These are phyloP conservation scores for Solanum piurae DNA, from an alignment of 257 asterid species.

Conservation along the genomic window DNA sequence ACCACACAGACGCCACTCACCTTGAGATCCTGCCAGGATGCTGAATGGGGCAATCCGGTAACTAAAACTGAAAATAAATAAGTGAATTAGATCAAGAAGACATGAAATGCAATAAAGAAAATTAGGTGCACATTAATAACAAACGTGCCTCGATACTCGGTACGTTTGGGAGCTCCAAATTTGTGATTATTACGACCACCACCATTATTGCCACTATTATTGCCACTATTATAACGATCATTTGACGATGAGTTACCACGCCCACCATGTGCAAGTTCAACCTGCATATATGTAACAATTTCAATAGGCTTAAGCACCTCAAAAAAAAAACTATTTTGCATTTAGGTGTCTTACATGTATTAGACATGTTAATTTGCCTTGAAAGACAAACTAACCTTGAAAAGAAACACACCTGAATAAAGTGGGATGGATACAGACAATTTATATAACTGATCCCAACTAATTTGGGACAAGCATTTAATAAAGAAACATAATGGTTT, in stretches of 20 bases:
- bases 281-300: constrained; percentile 25
- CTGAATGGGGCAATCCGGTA: constrained; percentile 84
- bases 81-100: constrained; percentile 1
- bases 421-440: background rate
- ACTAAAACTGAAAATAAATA: constrained; percentile 47
- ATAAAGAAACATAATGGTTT: background rate
- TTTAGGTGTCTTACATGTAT: background rate
- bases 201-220: constrained; percentile 28
- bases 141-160: constrained; percentile 67
- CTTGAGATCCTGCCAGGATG: constrained; percentile 99
- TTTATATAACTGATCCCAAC: background rate
- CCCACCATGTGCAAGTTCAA: constrained; percentile 98
- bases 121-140: background rate
- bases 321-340: background rate
- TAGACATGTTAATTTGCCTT: background rate
- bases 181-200: constrained; percentile 61
- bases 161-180: constrained; percentile 88
- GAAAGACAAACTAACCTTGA: background rate
- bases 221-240: constrained; percentile 52
- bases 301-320: background rate
- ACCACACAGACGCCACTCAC: constrained; percentile 18
- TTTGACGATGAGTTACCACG: constrained; percentile 71
- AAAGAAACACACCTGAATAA: background rate
- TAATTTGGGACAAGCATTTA: background rate
- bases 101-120: background rate